Evolutionary conservation across 768 basidiomycete species (phyloP).

Genomic region (Pleurotus pulmonarius): DNA sequence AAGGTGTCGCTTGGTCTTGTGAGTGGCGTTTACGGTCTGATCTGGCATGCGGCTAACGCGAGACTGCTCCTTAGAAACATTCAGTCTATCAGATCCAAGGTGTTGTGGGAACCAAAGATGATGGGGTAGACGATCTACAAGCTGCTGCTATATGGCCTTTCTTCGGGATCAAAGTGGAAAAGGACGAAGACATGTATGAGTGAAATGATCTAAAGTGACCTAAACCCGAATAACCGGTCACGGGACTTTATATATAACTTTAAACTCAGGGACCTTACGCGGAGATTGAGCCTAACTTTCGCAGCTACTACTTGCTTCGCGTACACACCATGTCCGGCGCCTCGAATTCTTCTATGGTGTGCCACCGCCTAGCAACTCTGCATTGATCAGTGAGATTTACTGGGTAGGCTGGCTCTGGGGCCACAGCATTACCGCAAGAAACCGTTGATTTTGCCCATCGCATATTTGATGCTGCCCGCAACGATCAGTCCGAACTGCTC

Average conservation of each 20-base stretch:
- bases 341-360: neutral
- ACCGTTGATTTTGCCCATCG: slow-evolving; percentile 58
- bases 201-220: no score
- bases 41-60: neutral
- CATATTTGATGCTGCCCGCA: slow-evolving; percentile 74
- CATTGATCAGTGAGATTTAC: neutral
- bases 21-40: slow-evolving; percentile 15
- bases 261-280: no score
- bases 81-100: slow-evolving; percentile 44
- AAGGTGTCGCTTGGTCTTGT: slow-evolving; percentile 62
- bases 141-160: slow-evolving; percentile 44
- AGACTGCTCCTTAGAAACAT: slow-evolving; percentile 27
- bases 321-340: neutral
- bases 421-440: slow-evolving; percentile 29
- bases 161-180: slow-evolving; percentile 36
- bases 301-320: neutral
- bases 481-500: slow-evolving; percentile 49
- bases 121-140: slow-evolving; percentile 43
- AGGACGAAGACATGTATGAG: slow-evolving; percentile 30
- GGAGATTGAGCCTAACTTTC: neutral
- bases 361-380: neutral
- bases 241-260: no score
- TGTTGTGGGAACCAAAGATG: slow-evolving; percentile 38
- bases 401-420: slow-evolving; percentile 2
- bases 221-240: no score